Base-by-base conservation (phyloP, 768 basidiomycete species). In the Lanmaoa pseudosensibilis region DNA sequence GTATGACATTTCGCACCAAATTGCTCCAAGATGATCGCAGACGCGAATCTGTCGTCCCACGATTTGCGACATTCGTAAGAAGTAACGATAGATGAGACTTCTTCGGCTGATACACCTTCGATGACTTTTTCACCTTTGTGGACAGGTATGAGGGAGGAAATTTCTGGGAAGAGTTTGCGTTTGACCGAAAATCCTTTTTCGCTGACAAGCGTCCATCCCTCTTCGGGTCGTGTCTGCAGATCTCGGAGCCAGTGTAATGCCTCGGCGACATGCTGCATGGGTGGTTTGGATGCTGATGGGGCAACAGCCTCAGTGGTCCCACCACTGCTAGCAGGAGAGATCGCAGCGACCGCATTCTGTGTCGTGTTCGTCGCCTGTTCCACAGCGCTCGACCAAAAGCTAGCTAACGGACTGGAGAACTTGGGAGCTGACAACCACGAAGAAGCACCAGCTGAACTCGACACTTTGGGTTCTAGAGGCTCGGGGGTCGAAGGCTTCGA, bases 61-160 rank as follows among this genome's bases (percentile, higher is more conserved):
- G 81, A 80, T 69, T 84, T 86, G 57, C 92, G 81, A 55, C 86
- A 88, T 48, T 85, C 82, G 39, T 82, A 80, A 58, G 86, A 87
- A 9, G 79, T 79, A 18, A 97, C 78, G 21, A 90, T 80, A 1
- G 86, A 79, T 0, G 84, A 86, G 36, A 98, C 78, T 69, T 99
- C 96, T 66, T 97, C 95, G 1, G 94, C 94, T 1, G 93, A 90
- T 12, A 95, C 83, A 4, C 94, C 94, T 68, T 98, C 91, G 48
- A 98, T 87, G 57, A 98, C 92, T 73, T 92, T 91, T 67, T 88
- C 86, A 0, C 91, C 94, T 62, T 86, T 88, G 70, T 93, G 88
- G 4, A 98, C 84, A 0, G 93, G 92, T 33, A 94, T 84, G 50
- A 83, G 76, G 1, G 88, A 79, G 6, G 93, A 96, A 7, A 96